Conservation (phyloP, 2,329 filamentous ascomycete genomes). For the Elsinoe perseae region DNA sequence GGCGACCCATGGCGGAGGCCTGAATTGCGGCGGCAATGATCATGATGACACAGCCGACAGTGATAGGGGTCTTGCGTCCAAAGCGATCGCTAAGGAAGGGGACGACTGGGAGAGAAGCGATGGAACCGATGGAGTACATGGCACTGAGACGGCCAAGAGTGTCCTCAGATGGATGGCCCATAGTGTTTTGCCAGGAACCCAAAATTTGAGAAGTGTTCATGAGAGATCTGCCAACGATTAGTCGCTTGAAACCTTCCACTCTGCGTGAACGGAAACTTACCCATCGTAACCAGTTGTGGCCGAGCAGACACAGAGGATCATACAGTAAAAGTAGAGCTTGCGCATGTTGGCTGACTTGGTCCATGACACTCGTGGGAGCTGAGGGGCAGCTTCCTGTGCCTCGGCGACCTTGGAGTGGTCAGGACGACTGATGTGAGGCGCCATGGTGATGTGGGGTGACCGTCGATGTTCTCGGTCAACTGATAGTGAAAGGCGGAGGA, state of each 20-base stretch:
- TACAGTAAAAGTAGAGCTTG: slow-evolving; percentile 28
- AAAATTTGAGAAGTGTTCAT: slow-evolving; percentile 46
- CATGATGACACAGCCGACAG: slow-evolving; percentile 42
- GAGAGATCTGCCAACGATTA: slow-evolving; percentile 32
- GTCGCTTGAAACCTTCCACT: background rate
- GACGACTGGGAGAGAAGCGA: slow-evolving; percentile 41
- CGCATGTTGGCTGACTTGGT: slow-evolving; percentile 27
- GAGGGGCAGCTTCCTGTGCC: background rate
- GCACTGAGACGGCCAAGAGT: slow-evolving; percentile 39
- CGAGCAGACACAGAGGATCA: slow-evolving; percentile 28
- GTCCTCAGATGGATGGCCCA: slow-evolving; percentile 27
- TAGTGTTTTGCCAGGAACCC: slow-evolving; percentile 36
- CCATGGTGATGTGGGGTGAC: background rate
- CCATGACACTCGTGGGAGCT: slow-evolving; percentile 29
- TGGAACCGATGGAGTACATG: slow-evolving; percentile 44
- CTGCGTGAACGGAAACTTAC: background rate
- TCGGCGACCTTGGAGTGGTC: background rate
- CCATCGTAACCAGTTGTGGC: slow-evolving; percentile 44
- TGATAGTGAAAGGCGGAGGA: background rate
- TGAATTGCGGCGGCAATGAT: slow-evolving; percentile 40
- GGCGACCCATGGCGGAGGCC: slow-evolving; percentile 33
- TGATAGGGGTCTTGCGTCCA: slow-evolving; percentile 41
- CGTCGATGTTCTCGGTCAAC: background rate
- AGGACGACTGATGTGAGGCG: background rate
- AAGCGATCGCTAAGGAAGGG: slow-evolving; percentile 43